Base-by-base conservation (phyloP, 2,329 filamentous ascomycete genomes). In the Beauveria australis region DNA sequence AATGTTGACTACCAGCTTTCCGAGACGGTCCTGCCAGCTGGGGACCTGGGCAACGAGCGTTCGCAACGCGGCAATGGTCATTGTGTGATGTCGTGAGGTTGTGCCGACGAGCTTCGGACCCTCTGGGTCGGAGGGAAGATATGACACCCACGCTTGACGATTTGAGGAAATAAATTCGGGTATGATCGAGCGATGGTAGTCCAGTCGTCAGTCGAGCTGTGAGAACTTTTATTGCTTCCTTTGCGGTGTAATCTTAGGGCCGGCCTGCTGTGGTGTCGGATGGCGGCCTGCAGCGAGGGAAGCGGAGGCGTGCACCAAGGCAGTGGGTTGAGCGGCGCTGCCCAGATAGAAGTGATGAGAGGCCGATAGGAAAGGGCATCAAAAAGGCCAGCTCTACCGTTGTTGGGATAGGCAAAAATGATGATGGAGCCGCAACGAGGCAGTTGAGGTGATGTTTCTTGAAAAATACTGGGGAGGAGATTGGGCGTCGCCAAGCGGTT, bases 1-100 rank as follows among this genome's bases (percentile, higher is more conserved):
- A 62, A 88, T 85, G 70, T 87, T 80, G 62, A 77, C 76, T 67
- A 78, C 85, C 61, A 88, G 78, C 56, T 85, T 80, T 63, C 86
- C 81, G 49, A 88, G 77, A 24, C 81, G 79, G 62, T 74, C 74
- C 43, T 82, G 74, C 85, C 85, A 88, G 69, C 81, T 78, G 18
- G 84, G 85, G 47, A 86, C 77, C 62, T 85, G 82, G 64, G 71
- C 75, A 59, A 76, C 75, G 43, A 88, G 75, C 62, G 79, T 79
- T 59, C 75, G 79, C 59, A 88, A 72, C 30, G 83, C 80, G 62
- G 87, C 84, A 73, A 82, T 81, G 63, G 76, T 75, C 74, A 77
- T 75, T 24, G 16, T 54, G 18, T 51, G 47, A 19, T 24, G 47
- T n/a, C 12, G 26, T 46, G 26, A 37, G 22, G 14, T 43, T 18